A percentile compares a stretch with the other conserved stretches of the same genome.
Conservation (phyloP, 345 rosid genomes). For the Eucalyptus sp. region DNA sequence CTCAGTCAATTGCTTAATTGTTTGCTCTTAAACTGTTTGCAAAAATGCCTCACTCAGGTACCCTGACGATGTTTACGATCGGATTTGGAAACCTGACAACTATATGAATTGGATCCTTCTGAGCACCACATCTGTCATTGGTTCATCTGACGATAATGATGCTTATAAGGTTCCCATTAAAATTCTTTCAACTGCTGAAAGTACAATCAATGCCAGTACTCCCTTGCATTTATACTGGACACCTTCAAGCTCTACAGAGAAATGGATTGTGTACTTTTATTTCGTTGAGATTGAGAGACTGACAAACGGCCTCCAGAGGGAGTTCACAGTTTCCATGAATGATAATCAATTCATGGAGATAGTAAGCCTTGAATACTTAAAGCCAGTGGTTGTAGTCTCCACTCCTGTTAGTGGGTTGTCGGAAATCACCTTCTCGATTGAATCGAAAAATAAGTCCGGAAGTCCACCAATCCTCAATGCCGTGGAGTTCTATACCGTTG, state of each 20-base stretch:
- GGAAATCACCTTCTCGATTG: neutral
- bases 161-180: neutral
- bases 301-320: neutral
- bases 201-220: neutral
- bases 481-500: neutral
- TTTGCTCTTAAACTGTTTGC: neutral
- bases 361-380: neutral
- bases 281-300: constrained; percentile 8
- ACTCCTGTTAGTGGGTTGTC: neutral
- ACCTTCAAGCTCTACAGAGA: neutral
- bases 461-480: neutral
- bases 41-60: neutral
- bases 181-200: neutral
- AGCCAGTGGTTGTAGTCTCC: neutral
- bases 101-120: fast-evolving
- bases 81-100: neutral
- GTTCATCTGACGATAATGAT: neutral
- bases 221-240: fast-evolving
- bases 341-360: neutral
- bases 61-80: neutral
- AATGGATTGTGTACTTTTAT: neutral
- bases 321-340: neutral
- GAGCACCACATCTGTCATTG: neutral
- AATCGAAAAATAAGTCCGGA: neutral
- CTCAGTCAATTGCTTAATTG: neutral